Evolutionary conservation across 805 yeast species (phyloP).

Genomic region (Ogataea glucozyma): DNA sequence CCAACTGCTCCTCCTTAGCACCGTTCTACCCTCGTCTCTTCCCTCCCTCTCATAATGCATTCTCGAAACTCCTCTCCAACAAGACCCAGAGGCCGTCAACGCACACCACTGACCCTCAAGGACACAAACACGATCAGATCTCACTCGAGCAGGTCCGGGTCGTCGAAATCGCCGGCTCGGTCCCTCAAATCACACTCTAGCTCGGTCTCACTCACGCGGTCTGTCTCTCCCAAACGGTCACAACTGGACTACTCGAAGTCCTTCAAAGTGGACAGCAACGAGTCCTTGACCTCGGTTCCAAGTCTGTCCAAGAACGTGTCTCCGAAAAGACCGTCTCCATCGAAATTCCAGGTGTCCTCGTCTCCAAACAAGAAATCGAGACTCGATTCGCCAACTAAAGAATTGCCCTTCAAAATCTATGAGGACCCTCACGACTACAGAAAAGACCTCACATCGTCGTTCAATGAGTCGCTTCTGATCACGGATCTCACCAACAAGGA

Average conservation of each 20-base stretch:
- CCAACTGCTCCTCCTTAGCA: not conserved
- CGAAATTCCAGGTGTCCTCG: conserved; percentile 10
- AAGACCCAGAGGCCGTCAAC: conserved; percentile 6
- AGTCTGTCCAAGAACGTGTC: conserved; percentile 12
- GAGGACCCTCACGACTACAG: conserved; percentile 21
- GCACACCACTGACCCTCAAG: conserved; percentile 14
- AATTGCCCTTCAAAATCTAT: conserved; percentile 21
- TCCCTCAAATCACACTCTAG: not conserved
- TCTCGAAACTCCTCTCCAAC: conserved; percentile 1
- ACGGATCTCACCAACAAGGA: conserved; percentile 16
- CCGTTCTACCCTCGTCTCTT: not conserved
- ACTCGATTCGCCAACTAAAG: not conserved
- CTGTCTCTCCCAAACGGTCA: conserved; percentile 1
- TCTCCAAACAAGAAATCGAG: conserved; percentile 18
- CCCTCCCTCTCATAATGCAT: not conserved
- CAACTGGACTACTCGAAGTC: conserved; percentile 12
- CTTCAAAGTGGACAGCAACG: conserved; percentile 14
- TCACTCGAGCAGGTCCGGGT: conserved; percentile 3
- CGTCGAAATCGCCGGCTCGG: conserved; percentile 15
- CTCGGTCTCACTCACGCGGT: conserved; percentile 11
- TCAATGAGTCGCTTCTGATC: conserved; percentile 10
- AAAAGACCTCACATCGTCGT: conserved; percentile 7
- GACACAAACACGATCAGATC: conserved; percentile 12
- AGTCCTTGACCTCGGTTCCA: conserved; percentile 9
- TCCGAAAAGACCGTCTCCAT: conserved; percentile 14